Base-by-base conservation (phyloP, 2,329 filamentous ascomycete species). In the Verticillium dahliae region DNA sequence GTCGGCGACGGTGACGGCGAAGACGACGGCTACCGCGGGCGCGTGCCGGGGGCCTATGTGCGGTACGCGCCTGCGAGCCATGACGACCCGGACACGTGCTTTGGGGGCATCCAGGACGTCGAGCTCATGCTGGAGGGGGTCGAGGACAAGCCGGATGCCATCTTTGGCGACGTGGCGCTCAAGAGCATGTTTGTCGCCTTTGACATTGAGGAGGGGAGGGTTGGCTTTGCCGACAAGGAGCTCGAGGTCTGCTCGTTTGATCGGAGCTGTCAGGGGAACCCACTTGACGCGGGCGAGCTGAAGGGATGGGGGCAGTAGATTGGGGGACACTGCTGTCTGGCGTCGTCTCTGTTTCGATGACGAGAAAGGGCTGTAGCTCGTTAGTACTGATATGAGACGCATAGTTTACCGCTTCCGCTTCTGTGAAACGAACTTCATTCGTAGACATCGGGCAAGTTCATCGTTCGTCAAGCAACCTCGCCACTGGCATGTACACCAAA, bases 111-210 rank as follows among this genome's bases (percentile, higher is more conserved):
- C 65, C 91, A 95, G 79, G 80, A 76, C 38, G 73, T 78, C 54
- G 74, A 73, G 15, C 70, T 69, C 31, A 67, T 78, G 58, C 22
- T 52, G 45, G 45, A 52, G n/a, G 45, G 45, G 15, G 45, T 52
- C 18, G 45, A 52, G 10, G 45, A 52, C 7, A 52, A 52, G 45
- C 69, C 71, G 1, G 80, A 88, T 65, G 85, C 81, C 61, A 91
- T 96, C 69, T 84, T 93, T 61, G 91, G 91, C 10, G 90, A 93
- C 63, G 80, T 90, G 61, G 91, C 92, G 77, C 81, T 95, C 67
- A 95, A 95, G 84, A 84, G 84, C 61, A 80, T 90, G 65, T 92
- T 90, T 70, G 86, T 89, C 35, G 85, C 91, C 57, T 92, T 91
- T 72, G 88, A 92, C n/a, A 22, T 39, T 22, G 37, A 39, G 10